Percentiles rank a stretch among this genome's conserved stretches.
phyloP scores from a whole-genome alignment of 225 moss, liverwort and hornwort species.

The Antitrichia curtipendula region DNA sequence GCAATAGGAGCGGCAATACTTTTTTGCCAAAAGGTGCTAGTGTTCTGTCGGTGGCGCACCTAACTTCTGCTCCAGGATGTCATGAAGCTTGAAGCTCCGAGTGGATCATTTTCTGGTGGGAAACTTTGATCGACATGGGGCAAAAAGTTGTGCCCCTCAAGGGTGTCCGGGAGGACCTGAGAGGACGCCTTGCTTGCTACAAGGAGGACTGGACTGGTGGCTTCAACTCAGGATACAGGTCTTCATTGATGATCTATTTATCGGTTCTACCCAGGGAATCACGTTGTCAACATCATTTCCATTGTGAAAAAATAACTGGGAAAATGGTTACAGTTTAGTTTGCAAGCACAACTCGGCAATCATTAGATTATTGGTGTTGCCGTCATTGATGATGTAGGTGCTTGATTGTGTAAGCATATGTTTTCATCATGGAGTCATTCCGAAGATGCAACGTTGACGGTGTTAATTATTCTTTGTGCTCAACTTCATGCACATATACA shows the following conservation, averaged over 20 bases:
- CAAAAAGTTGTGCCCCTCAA: conserved; percentile 14
- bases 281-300: not conserved
- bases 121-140: not conserved
- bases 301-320: not conserved
- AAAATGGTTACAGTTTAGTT: not conserved
- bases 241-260: not conserved
- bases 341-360: not conserved
- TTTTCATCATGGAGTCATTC: not conserved
- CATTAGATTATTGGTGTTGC: not conserved
- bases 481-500: not conserved
- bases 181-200: conserved; percentile 41
- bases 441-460: not conserved
- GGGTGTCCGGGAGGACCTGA: conserved; percentile 38
- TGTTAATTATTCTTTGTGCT: not conserved
- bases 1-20: not conserved
- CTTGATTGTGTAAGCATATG: not conserved
- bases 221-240: conserved; percentile 56
- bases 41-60: not conserved
- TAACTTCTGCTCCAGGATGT: not conserved
- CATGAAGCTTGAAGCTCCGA: not conserved
- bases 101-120: not conserved
- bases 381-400: not conserved
- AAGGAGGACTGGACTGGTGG: conserved; percentile 68
- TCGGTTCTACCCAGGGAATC: not conserved
- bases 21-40: not conserved